Conservation (phyloP, 176 grass and related monocot genomes). For the Triticum turgidum region DNA sequence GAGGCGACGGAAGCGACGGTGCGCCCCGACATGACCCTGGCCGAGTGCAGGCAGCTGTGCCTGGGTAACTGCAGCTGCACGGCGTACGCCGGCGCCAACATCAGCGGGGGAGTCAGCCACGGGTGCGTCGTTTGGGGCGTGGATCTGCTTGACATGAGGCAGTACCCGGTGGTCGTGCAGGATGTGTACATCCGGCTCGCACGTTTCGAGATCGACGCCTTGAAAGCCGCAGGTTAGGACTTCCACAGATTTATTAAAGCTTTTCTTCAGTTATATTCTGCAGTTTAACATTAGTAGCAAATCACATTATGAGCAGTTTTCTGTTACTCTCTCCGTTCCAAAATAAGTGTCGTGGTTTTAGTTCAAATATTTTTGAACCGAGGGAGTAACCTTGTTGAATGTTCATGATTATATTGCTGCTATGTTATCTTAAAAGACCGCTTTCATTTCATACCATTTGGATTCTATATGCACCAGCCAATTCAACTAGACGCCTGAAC, state of each 20-base stretch:
- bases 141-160: conserved; percentile 55
- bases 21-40: conserved; percentile 22
- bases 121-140: conserved; percentile 47
- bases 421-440: not conserved
- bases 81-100: conserved; percentile 36
- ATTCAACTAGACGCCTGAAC: no score
- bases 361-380: no score
- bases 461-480: no score
- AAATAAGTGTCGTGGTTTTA: no score
- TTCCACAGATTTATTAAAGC: not conserved
- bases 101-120: conserved; percentile 22
- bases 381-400: not conserved
- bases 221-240: not conserved
- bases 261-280: not conserved
- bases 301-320: no score
- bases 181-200: not conserved
- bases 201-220: not conserved
- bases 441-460: no score
- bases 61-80: conserved; percentile 37
- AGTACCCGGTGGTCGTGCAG: not conserved
- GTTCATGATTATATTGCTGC: not conserved
- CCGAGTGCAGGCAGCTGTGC: conserved; percentile 39
- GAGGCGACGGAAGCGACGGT: conserved; percentile 36
- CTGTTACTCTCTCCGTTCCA: no score
- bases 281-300: no score